Evolutionary conservation across 768 basidiomycete genomes (phyloP).

Genomic region (Rhizopogon sp.): DNA sequence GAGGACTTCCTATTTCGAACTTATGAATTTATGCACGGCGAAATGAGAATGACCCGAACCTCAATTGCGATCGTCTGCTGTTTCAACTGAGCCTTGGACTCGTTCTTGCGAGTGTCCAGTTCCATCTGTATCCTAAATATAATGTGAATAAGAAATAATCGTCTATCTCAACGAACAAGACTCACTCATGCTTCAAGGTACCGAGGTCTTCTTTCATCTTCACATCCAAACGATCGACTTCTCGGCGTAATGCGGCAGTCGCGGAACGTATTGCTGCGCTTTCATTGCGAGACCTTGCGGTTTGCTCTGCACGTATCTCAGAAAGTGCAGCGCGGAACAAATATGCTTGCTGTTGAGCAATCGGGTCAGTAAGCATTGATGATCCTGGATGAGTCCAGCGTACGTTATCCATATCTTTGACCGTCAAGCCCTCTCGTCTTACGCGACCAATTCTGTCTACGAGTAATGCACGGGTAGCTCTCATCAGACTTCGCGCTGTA

Average conservation of each 20-base stretch:
- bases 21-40: not conserved
- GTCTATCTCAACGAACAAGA: slow-evolving; percentile 11
- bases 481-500: slow-evolving; percentile 77
- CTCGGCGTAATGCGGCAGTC: slow-evolving; percentile 73
- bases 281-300: slow-evolving; percentile 79
- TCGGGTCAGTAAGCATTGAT: not conserved
- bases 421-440: slow-evolving; percentile 61
- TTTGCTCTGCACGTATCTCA: slow-evolving; percentile 83
- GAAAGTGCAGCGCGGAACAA: slow-evolving; percentile 90
- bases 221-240: slow-evolving; percentile 78
- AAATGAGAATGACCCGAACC: slow-evolving; percentile 33
- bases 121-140: slow-evolving; percentile 89
- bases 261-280: slow-evolving; percentile 75
- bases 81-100: slow-evolving; percentile 80
- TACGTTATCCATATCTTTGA: slow-evolving; percentile 82
- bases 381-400: slow-evolving; percentile 20
- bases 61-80: slow-evolving; percentile 81
- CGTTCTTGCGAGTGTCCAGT: slow-evolving; percentile 88
- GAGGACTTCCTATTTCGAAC: slow-evolving; percentile 52
- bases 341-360: slow-evolving; percentile 75
- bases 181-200: slow-evolving; percentile 89
- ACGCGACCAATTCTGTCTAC: slow-evolving; percentile 73
- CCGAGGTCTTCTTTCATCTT: slow-evolving; percentile 94
- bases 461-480: slow-evolving; percentile 74
- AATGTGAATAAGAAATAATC: not conserved